A percentile compares a stretch with the other conserved stretches of the same genome.
phyloP scores from a whole-genome alignment of 2,329 filamentous ascomycete genomes.

The Rutstroemia sp. region DNA sequence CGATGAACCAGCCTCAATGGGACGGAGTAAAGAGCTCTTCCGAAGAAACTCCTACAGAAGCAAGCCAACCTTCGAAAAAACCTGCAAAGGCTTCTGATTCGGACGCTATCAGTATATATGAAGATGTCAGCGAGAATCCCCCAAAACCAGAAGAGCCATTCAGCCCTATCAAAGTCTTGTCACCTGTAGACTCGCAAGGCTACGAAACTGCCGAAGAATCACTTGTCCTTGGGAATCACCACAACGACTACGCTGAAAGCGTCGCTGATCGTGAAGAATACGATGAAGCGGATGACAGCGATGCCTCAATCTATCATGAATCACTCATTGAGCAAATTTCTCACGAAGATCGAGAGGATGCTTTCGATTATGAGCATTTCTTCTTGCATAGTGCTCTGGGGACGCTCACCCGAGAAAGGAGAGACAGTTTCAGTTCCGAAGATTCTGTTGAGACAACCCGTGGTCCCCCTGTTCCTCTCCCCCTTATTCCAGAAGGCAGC shows the following conservation, averaged over 20 bases:
- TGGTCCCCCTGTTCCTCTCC: constrained; percentile 28
- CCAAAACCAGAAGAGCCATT: background rate
- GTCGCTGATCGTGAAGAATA: constrained; percentile 30
- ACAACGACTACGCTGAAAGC: constrained; percentile 32
- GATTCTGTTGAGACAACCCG: constrained; percentile 56
- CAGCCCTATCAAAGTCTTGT: background rate
- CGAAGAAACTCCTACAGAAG: background rate
- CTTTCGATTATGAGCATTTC: constrained; percentile 95
- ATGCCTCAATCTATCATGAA: constrained; percentile 57
- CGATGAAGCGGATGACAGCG: constrained; percentile 50
- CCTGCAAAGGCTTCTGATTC: constrained; percentile 17
- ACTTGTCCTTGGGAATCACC: background rate
- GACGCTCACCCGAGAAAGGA: constrained; percentile 51
- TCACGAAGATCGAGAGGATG: constrained; percentile 89
- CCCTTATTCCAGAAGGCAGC: background rate
- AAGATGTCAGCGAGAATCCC: constrained; percentile 22
- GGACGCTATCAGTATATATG: constrained; percentile 25
- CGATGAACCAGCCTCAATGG: constrained; percentile 19
- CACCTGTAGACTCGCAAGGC: background rate
- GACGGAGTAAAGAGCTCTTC: constrained; percentile 11
- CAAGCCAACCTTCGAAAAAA: constrained; percentile 2
- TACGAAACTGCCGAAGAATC: constrained; percentile 6
- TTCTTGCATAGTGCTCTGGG: constrained; percentile 91
- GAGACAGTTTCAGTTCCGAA: constrained; percentile 50
- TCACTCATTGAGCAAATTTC: constrained; percentile 54